Evolutionary conservation across 2,329 filamentous ascomycete genomes (phyloP), one percentile per base, ranked within the genome.

Genomic region (Botrytis pseudocinerea): DNA sequence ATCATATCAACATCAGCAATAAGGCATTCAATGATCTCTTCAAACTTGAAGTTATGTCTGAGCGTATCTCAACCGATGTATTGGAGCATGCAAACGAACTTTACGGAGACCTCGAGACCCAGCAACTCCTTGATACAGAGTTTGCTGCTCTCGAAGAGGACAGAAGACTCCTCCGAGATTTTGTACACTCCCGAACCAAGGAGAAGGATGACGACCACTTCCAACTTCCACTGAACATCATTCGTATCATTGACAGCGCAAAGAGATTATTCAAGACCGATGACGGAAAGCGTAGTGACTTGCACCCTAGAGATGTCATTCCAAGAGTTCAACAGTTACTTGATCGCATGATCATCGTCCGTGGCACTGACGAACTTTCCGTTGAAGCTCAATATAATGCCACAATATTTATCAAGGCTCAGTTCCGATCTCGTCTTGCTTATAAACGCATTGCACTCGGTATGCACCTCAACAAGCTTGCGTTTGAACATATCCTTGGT

Each of bases 401-500:
- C 5, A 98, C 95, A 0, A 87, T 97, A 73, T 86, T 99, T 18
- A 94, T 98, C 88, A 98, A 98, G 85, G 93, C 93, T 20, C 91
- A 97, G 79, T 84, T 98, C 73, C 92, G 96, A 66, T 97, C 95
- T 48, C 91, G 93, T 70, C 87, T 99, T 73, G 93, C 96, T 0
- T 99, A 94, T 89, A 97, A 97, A 84, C 92, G 94, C 74, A 87
- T 99, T 74, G 95, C 97, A 63, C 91, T 93, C 71, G 89, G 94
- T 77, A 91, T 97, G 80, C 92, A 91, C 20, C 84, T 99, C 77
- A 97, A 93, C 84, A 96, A 94, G 82, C 88, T 97, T 76, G 95
- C 96, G 1, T 95, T 99, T 80, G 92, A 96, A 75, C 95, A 98
- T 80, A 90, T 99, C 64, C 83, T 99, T 57, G 96, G 96, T 77